Conservation (phyloP, 139 green algal genomes). For the Chlorokybus atmophyticus region DNA sequence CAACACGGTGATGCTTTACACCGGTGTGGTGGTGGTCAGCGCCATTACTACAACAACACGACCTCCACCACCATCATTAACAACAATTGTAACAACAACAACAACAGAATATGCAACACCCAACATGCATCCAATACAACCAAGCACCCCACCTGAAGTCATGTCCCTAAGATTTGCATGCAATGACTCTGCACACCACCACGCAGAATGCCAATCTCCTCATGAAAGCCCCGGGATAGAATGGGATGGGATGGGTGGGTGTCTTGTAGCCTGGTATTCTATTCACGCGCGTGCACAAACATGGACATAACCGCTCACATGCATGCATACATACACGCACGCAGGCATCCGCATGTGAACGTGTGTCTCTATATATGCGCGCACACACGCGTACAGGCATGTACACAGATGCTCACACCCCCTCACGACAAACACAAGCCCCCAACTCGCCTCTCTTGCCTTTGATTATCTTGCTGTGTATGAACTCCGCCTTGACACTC, state of each 20-base stretch:
- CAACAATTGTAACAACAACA: background rate
- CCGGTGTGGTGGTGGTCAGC: conserved; percentile 28
- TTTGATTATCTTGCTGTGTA: too few relatives aligned
- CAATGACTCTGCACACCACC: conserved; percentile 21
- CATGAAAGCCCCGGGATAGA: too few relatives aligned
- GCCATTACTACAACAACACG: conserved; percentile 14
- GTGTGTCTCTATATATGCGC: too few relatives aligned
- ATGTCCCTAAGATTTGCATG: conserved; percentile 33
- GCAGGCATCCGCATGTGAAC: background rate
- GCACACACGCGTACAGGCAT: too few relatives aligned
- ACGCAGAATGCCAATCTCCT: too few relatives aligned
- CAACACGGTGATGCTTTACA: background rate
- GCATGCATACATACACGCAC: background rate
- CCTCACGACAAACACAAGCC: too few relatives aligned
- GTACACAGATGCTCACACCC: too few relatives aligned
- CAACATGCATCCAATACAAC: background rate
- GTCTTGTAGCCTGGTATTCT: too few relatives aligned
- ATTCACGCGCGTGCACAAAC: background rate
- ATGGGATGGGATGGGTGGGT: too few relatives aligned
- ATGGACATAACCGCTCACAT: background rate
- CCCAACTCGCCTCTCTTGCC: too few relatives aligned
- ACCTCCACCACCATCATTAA: background rate
- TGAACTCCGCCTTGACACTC: too few relatives aligned
- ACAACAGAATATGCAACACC: background rate
- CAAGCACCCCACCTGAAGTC: conserved; percentile 27